Evolutionary conservation across 108 stramenopile genomes (phyloP), one percentile per base, ranked within the genome.

Genomic region (Parietichytrium sp.): DNA sequence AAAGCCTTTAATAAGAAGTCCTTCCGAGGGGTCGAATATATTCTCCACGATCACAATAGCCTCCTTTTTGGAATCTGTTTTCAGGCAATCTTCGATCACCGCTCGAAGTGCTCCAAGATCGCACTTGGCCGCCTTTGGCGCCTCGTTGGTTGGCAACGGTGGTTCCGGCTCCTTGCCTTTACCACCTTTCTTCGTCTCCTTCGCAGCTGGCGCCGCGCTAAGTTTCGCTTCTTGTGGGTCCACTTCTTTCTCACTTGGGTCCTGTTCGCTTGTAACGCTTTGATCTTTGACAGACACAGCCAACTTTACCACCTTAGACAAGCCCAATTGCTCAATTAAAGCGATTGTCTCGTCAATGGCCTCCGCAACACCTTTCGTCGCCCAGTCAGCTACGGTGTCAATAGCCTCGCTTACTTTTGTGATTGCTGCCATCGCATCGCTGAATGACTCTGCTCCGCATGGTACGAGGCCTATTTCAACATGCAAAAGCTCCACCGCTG

Each of bases 251-350:
- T 72, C 61, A 15, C 42, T 25, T 45, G 29, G 10, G 0, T 7
- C 61, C 12, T 6, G 2, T 7, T 15, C 42, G 33, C 15, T 38
- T 10, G 33, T 42, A n/a, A 16, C 61, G 1, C 25, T 25, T 0
- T 20, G 10, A 33, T 72, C 61, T 16, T 25, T 16, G 4, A 38
- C 61, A 6, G 61, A 23, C 0, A 72, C 42, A 25, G 29, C 33
- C 13, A 72, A 42, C 61, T 72, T 72, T n/a, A 72, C n/a, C 42
- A 45, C 45, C 23, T 72, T 42, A 23, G 61, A 31, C 61, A 33
- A 72, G 20, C 16, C 10, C 0, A n/a, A n/a, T 45, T 72, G 38
- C 38, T 2, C 16, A 42, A 72, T n/a, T 10, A 33, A 72, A 10
- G 20, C 61, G 0, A 20, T 42, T 15, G 45, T 42, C 10, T 33